A percentile compares a stretch with the other conserved stretches of the same genome.
phyloP scores from a whole-genome alignment of 2,329 filamentous ascomycete genomes.

The Alternaria brassicicola region DNA sequence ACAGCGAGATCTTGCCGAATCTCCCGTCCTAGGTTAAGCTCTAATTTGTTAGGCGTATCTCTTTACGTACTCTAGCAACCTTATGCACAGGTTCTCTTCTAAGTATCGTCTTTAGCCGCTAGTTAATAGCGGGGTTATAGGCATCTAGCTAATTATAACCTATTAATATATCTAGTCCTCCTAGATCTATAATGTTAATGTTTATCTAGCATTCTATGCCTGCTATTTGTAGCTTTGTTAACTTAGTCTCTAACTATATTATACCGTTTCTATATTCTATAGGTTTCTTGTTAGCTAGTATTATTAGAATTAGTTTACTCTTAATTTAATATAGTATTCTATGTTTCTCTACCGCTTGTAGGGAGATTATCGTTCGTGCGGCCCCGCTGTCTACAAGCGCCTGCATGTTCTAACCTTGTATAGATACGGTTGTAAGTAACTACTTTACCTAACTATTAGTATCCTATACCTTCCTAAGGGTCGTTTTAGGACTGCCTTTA shows the following conservation, averaged over 20 bases:
- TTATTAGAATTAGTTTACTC: neutral
- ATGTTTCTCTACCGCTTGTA: too few relatives aligned
- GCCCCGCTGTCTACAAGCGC: neutral
- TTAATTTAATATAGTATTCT: neutral
- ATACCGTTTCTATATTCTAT: too few relatives aligned
- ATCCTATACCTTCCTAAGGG: neutral
- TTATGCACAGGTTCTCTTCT: neutral
- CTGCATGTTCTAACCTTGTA: neutral
- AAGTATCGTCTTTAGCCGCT: neutral
- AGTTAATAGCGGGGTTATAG: too few relatives aligned
- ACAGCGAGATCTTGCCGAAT: neutral
- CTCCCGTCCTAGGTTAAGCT: neutral
- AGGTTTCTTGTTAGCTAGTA: too few relatives aligned
- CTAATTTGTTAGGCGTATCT: neutral
- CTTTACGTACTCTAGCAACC: neutral
- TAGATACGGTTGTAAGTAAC: neutral
- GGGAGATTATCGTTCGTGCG: neutral
- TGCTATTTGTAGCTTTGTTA: too few relatives aligned
- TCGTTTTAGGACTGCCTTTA: neutral
- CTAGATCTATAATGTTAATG: too few relatives aligned
- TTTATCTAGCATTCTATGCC: too few relatives aligned
- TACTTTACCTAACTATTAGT: neutral
- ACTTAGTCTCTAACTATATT: too few relatives aligned
- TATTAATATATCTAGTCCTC: neutral
- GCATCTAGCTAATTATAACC: too few relatives aligned